Evolutionary conservation across 495 filamentous ascomycete genomes (phyloP).

Genomic region (Xylaria grammica): DNA sequence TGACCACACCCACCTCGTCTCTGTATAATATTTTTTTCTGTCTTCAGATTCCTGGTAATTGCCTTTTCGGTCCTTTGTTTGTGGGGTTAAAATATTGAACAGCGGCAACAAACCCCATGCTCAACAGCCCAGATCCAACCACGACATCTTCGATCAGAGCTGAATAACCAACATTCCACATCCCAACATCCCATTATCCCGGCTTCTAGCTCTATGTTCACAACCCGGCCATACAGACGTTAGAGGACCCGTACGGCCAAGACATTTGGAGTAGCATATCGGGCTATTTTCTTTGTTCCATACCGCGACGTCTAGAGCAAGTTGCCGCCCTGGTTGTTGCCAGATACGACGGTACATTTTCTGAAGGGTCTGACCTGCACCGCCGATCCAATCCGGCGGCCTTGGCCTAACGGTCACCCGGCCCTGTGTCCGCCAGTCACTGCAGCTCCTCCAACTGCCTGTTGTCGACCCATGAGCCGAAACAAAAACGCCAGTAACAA

Average conservation of each 20-base stretch:
- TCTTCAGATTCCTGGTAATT: constrained; percentile 5
- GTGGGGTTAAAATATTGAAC: neutral
- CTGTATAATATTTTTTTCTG: constrained; percentile 7
- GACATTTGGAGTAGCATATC: constrained; percentile 17
- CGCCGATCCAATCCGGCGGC: constrained; percentile 20
- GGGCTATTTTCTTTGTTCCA: constrained; percentile 22
- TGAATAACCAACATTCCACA: neutral
- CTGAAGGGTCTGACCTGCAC: constrained; percentile 6
- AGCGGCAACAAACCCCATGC: constrained; percentile 1
- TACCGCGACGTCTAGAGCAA: constrained; percentile 13
- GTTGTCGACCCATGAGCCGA: constrained; percentile 17
- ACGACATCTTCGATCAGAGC: constrained; percentile 4
- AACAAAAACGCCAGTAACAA: neutral
- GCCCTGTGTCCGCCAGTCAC: constrained; percentile 24
- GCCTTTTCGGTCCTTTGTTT: constrained; percentile 1
- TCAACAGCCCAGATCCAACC: constrained; percentile 3
- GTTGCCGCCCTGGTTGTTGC: constrained; percentile 15
- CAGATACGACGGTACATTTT: constrained; percentile 23
- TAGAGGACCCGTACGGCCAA: constrained; percentile 11
- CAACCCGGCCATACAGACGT: constrained; percentile 18
- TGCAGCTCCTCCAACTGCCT: constrained; percentile 17
- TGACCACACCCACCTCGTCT: constrained; percentile 16
- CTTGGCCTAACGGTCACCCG: constrained; percentile 23
- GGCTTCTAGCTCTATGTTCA: constrained; percentile 6
- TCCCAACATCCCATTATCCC: neutral